phyloP scores from a whole-genome alignment of 768 basidiomycete species.

The Termitomyces sp. region DNA sequence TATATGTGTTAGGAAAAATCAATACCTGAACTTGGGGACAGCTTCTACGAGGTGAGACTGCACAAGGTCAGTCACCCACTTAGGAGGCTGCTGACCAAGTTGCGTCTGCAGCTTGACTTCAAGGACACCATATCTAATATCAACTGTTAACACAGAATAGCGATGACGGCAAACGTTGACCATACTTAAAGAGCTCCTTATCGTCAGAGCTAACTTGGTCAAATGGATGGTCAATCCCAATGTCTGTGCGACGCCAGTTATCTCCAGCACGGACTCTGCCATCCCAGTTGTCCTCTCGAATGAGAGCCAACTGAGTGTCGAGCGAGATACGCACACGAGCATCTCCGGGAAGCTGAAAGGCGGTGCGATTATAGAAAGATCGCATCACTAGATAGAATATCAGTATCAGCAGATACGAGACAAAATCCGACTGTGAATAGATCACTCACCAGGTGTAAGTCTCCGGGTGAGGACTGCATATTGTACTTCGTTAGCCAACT shows the following conservation, averaged over 20 bases:
- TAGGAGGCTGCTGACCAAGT: slow-evolving; percentile 89
- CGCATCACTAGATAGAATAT: slow-evolving; percentile 64
- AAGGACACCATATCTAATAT: slow-evolving; percentile 75
- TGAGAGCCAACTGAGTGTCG: slow-evolving; percentile 91
- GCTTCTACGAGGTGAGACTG: slow-evolving; percentile 94
- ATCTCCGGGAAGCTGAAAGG: slow-evolving; percentile 97
- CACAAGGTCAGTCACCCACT: slow-evolving; percentile 97
- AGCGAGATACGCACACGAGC: slow-evolving; percentile 98
- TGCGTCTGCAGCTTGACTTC: slow-evolving; percentile 99
- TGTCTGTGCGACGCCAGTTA: slow-evolving; percentile 94
- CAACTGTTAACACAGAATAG: not conserved
- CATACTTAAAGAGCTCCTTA: slow-evolving; percentile 86
- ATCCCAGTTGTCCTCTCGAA: slow-evolving; percentile 98
- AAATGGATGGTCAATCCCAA: slow-evolving; percentile 92
- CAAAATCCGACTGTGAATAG: not conserved
- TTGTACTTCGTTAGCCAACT: slow-evolving; percentile 96
- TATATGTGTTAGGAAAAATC: not conserved
- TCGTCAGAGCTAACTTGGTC: slow-evolving; percentile 69
- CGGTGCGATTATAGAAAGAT: slow-evolving; percentile 97
- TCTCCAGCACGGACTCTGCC: slow-evolving; percentile 65
- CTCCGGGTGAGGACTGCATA: slow-evolving; percentile 82
- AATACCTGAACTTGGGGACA: slow-evolving; percentile 93
- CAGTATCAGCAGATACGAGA: not conserved
- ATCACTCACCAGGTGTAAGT: slow-evolving; percentile 68
- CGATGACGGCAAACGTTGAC: slow-evolving; percentile 10